Evolutionary conservation across 768 basidiomycete species (phyloP).

Genomic region (Pisolithus sp.): DNA sequence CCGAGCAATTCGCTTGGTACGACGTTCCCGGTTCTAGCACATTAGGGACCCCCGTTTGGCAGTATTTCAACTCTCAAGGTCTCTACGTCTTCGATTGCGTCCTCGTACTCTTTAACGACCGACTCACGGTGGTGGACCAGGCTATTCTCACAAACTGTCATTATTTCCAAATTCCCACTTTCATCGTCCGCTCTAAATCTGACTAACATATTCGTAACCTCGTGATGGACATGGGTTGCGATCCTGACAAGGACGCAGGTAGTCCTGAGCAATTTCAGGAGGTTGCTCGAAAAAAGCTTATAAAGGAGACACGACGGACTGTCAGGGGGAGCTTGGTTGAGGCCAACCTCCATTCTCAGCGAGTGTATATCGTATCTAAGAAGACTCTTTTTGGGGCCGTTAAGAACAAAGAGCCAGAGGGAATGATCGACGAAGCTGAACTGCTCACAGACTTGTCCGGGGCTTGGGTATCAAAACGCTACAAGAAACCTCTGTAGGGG

Average conservation of each 20-base stretch:
- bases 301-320: constrained; percentile 4
- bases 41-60: constrained; percentile 17
- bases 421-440: constrained; percentile 1
- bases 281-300: constrained; percentile 3
- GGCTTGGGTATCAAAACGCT: too few species aligned
- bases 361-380: constrained; percentile 13
- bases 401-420: neutral
- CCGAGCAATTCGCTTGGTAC: too few species aligned
- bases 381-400: constrained; percentile 6
- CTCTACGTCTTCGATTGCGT: too few species aligned
- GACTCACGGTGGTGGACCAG: constrained; percentile 22
- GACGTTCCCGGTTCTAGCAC: constrained; percentile 27
- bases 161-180: constrained; percentile 21
- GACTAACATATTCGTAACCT: constrained; percentile 6
- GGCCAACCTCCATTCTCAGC: constrained; percentile 9
- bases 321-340: constrained; percentile 5
- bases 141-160: constrained; percentile 19
- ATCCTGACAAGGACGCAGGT: constrained; percentile 1
- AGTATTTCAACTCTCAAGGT: constrained; percentile 25
- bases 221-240: constrained; percentile 7
- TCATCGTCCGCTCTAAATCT: too few species aligned
- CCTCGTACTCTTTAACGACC: constrained; percentile 16
- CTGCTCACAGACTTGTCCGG: constrained; percentile 10
- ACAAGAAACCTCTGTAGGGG: too few species aligned
- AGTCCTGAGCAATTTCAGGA: constrained; percentile 1